Percentiles rank a stretch among this genome's conserved stretches.
Conservation (phyloP, 306 rosid species). For the Prunus fruticosa region DNA sequence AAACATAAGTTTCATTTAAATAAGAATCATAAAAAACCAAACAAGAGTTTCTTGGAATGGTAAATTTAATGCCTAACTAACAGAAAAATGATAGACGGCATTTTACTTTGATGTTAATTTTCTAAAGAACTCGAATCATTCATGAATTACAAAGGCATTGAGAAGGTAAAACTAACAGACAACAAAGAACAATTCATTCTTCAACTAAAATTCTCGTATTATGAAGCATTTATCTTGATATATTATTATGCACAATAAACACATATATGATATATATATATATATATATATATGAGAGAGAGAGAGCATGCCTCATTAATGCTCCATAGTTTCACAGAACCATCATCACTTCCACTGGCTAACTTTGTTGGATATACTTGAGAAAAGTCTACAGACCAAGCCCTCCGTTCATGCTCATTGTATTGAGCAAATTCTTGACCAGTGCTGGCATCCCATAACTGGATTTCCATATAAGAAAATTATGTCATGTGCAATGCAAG, state of each 20-base stretch:
- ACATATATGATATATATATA: too few relatives aligned
- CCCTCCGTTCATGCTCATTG: constrained; percentile 77
- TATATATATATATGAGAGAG: not conserved
- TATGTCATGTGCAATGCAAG: constrained; percentile 23
- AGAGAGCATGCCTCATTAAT: constrained; percentile 73
- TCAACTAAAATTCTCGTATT: not conserved
- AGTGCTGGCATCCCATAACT: constrained; percentile 94
- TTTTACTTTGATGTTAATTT: not conserved
- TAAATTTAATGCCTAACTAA: not conserved
- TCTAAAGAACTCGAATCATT: not conserved
- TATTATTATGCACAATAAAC: not conserved
- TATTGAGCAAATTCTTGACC: constrained; percentile 76
- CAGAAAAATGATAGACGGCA: not conserved
- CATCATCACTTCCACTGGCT: constrained; percentile 96
- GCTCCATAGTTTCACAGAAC: constrained; percentile 84
- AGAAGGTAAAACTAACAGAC: not conserved
- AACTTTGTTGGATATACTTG: constrained; percentile 78
- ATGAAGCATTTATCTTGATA: not conserved
- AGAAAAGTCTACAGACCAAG: constrained; percentile 96
- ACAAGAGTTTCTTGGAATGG: not conserved
- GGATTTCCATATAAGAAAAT: constrained; percentile 37
- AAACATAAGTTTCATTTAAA: not conserved
- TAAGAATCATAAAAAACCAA: not conserved
- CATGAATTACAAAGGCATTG: not conserved
- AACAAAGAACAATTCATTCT: not conserved